Evolutionary conservation across 306 rosid genomes (phyloP).

Genomic region (Castanea mollissima): DNA sequence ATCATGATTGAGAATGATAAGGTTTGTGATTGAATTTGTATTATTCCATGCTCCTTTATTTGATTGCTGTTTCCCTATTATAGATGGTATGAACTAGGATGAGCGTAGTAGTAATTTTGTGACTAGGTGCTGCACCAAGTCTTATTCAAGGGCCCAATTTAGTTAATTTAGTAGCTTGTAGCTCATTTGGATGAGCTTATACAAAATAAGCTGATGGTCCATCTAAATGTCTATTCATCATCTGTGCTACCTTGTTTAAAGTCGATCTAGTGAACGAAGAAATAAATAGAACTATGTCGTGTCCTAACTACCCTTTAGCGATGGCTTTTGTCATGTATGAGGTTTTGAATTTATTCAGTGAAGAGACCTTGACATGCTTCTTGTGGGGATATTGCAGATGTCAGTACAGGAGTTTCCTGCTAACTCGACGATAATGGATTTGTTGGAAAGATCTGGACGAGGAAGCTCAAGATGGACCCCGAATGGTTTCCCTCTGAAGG

Average conservation of each 20-base stretch:
- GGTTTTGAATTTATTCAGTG: neutral
- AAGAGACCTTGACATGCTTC: neutral
- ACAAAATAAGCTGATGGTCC: too few relatives aligned
- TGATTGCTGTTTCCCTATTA: neutral
- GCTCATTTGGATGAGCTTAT: too few relatives aligned
- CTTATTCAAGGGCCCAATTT: neutral
- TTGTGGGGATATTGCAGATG: conserved; percentile 58
- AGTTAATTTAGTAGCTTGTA: neutral
- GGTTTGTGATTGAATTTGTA: conserved; percentile 44
- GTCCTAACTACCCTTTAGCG: neutral
- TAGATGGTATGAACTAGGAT: neutral
- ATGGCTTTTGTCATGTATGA: too few relatives aligned
- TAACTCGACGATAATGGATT: conserved; percentile 63
- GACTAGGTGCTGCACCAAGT: neutral
- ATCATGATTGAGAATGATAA: conserved; percentile 86
- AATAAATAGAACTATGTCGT: neutral
- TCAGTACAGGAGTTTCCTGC: conserved; percentile 91
- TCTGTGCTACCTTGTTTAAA: neutral
- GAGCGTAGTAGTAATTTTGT: neutral
- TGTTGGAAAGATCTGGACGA: conserved; percentile 65
- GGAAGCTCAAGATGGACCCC: conserved; percentile 68
- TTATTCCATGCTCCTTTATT: neutral
- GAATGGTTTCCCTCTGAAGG: conserved; percentile 79
- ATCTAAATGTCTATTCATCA: too few relatives aligned
- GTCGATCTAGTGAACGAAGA: neutral